Base-by-base conservation (phyloP, 352 stramenopile species). In the Phytophthora colocasiae region DNA sequence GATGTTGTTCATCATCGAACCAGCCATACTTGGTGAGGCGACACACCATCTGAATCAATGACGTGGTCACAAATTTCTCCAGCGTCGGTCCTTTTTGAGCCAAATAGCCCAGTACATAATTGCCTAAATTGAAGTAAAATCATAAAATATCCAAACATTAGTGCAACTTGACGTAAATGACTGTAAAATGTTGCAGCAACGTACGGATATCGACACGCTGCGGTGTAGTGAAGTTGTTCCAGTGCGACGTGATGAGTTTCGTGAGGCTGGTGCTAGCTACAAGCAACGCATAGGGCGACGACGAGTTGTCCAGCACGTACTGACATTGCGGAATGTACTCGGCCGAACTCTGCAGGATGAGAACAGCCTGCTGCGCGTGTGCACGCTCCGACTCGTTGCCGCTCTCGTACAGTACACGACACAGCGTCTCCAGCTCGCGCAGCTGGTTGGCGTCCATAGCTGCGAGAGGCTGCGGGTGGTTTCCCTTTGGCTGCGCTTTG, bases 301-400 rank as follows among this genome's bases (percentile, higher is more conserved):
- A 82, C 49, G 94, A 98, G 63, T 98, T 85, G 81, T 99, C 97
- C 15, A 99, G 87, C 54, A 99, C 98, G 80, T 99, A 99, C 84
- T 99, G 97, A 71, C 96, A 99, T 77, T 98, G 96, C 47, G 97
- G 97, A 71, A 99, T 99, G 81, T 98, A 98, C 74, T 99, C 95
- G 43, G 96, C 94, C 24, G 93, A 95, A 69, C 83, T 95, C 73
- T 97, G 90, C 51, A 97, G 70, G 26, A 94, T 82, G 15, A 97
- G 79, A 57, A 97, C 87, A 8, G 78, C 81, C 71, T 94, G 84
- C 62, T 97, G 89, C 29, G 89, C 89, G 62, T 91, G 85, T 17
- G 75, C 73, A 38, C 85, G 84, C 69, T 94, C 84, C 26, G 65
- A 61, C 68, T 91, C 87, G 49, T 92, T 92, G 56, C 64, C 71